phyloP scores from a whole-genome alignment of 2,329 filamentous ascomycete genomes.

The Fusarium albosuccineum region DNA sequence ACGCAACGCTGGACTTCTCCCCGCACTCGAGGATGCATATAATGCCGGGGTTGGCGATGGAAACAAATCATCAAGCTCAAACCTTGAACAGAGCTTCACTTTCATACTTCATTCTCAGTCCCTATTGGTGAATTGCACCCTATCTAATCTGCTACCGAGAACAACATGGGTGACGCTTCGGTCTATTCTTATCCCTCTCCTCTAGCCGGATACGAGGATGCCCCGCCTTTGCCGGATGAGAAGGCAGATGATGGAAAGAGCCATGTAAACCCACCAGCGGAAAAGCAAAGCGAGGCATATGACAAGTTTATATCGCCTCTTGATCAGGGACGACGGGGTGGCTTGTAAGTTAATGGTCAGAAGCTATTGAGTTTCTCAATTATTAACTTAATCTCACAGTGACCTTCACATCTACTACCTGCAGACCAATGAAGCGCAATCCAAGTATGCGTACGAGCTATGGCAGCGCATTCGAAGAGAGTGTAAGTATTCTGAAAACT shows the following conservation, averaged over 20 bases:
- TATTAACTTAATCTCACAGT: conserved; percentile 49
- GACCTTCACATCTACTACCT: conserved; percentile 91
- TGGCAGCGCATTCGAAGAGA: conserved; percentile 85
- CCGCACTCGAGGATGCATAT: too few relatives aligned
- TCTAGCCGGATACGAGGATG: conserved; percentile 68
- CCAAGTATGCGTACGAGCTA: conserved; percentile 76
- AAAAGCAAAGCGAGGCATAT: conserved; percentile 76
- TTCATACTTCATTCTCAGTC: too few relatives aligned
- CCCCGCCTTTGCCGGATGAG: conserved; percentile 69
- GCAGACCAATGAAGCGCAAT: conserved; percentile 72
- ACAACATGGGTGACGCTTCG: conserved; percentile 37
- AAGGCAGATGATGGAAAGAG: conserved; percentile 82
- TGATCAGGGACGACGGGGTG: conserved; percentile 74
- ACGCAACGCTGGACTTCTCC: not conserved
- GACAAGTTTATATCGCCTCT: conserved; percentile 76
- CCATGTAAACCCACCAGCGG: conserved; percentile 73
- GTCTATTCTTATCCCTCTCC: conserved; percentile 58
- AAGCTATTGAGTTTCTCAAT: not conserved
- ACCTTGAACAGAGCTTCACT: too few relatives aligned
- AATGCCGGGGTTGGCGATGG: not conserved
- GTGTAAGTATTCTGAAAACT: conserved; percentile 64
- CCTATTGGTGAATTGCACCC: too few relatives aligned
- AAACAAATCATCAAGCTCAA: too few relatives aligned
- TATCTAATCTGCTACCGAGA: not conserved
- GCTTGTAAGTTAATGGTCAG: conserved; percentile 69